Percentiles rank a stretch among this genome's conserved stretches.
These are phyloP conservation scores for Lasiosphaeria hispida DNA, from an alignment of 495 filamentous ascomycete genomes.

Conservation along the genomic window DNA sequence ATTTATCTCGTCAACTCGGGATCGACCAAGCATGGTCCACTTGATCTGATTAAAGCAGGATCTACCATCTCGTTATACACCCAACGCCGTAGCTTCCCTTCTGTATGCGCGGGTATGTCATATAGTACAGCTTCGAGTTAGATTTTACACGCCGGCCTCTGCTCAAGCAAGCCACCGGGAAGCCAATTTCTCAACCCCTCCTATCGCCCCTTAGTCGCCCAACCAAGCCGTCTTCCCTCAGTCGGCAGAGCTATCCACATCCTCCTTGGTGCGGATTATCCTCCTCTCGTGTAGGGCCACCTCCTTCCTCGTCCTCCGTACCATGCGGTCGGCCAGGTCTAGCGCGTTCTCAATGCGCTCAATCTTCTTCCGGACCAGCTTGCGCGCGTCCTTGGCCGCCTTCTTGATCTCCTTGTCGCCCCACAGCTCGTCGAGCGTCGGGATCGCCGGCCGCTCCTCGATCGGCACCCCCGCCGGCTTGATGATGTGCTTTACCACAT, in stretches of 20 bases:
- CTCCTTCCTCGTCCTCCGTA: slow-evolving; percentile 16
- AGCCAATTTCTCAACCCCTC: no score
- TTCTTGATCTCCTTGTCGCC: slow-evolving; percentile 47
- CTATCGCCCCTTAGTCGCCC: background rate
- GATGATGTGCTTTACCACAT: slow-evolving; percentile 76
- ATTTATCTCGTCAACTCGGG: no score
- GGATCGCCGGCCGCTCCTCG: slow-evolving; percentile 60
- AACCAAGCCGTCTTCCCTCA: background rate
- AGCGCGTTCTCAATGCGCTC: slow-evolving; percentile 6
- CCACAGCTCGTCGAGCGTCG: slow-evolving; percentile 60
- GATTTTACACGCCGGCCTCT: no score
- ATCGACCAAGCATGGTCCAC: no score
- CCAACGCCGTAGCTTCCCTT: background rate
- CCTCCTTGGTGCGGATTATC: background rate
- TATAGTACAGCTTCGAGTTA: no score
- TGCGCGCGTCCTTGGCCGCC: slow-evolving; percentile 49
- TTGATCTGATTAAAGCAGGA: no score
- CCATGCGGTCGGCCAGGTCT: slow-evolving; percentile 19
- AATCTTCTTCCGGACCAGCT: slow-evolving; percentile 26
- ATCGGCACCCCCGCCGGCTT: slow-evolving; percentile 63
- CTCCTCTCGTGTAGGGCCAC: slow-evolving; percentile 9
- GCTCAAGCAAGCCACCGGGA: no score
- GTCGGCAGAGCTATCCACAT: background rate
- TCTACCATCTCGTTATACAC: no score
- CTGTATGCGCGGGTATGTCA: background rate